Evolutionary conservation across 306 rosid species (phyloP), one percentile per base, ranked within the genome.

Genomic region (Trichosanthes truncata): DNA sequence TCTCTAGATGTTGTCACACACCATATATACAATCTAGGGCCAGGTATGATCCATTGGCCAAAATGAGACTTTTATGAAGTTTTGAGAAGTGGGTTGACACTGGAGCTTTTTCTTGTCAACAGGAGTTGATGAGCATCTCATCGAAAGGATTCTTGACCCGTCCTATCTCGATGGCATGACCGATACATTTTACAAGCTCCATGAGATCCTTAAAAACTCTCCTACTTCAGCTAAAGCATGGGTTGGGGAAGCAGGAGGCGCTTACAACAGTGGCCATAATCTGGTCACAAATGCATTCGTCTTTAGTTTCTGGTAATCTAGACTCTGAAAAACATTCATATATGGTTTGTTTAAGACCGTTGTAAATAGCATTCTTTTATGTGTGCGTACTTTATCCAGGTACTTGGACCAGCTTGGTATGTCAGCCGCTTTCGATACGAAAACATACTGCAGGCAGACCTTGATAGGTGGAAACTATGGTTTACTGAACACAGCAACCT

Each of bases 221-320:
- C 61, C 81, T 78, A 86, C 85, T 71, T 80, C 87, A 9, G 92
- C 91, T 18, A 71, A 59, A 55, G 88, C 99, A 2, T 96, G 99
- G 98, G 98, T 96, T 78, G 99, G 98, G 53, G 99, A 96, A 86
- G 83, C 99, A 5, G 99, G 99, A 83, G 99, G 99, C 56, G 94
- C 99, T 45, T 96, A 88, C 83, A 90, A 90, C 79, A 96, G 99
- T 74, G 99, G 98, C 69, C 91, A 82, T 73, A 90, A 89, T 81
- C 96, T 88, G 69, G 95, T 92, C 81, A 83, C 92, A 2, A 90
- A 96, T 89, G 86, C 99, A 79, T 93, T 93, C 62, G 96, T 91
- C 23, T 89, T 77, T 62, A 96, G 97, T 81, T 93, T 93, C 89
- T 96, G 99, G 87, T 89, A 88, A 84, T 31, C 9, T 31, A 49